These are phyloP conservation scores for Breviolum minutum DNA, from an alignment of 73 alveolate species.

Conservation along the genomic window DNA sequence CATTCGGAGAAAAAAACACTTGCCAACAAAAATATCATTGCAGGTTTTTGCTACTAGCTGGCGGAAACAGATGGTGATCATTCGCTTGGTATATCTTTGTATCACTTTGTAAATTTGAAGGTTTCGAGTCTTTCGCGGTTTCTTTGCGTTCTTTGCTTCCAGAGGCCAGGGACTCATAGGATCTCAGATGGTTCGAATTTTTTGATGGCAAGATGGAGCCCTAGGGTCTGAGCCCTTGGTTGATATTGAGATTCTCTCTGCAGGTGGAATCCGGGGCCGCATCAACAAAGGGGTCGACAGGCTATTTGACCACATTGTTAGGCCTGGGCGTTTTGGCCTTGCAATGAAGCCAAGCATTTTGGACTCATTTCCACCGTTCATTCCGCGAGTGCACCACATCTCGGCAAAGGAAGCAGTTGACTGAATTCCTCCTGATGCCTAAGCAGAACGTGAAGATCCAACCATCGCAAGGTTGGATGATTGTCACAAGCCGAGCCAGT, in stretches of 20 bases:
- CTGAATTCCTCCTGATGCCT: slow-evolving; percentile 76
- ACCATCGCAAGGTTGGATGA: slow-evolving; percentile 41
- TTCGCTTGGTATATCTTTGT: too few species aligned
- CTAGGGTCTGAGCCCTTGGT: too few species aligned
- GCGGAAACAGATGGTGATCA: too few species aligned
- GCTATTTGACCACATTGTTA: slow-evolving; percentile 75
- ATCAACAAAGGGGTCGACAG: slow-evolving; percentile 95
- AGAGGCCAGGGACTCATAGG: not conserved
- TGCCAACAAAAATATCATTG: too few species aligned
- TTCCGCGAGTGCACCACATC: not conserved
- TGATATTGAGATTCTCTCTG: not conserved
- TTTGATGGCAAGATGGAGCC: not conserved
- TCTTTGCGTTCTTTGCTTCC: slow-evolving; percentile 73
- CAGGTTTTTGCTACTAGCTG: too few species aligned
- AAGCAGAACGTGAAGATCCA: slow-evolving; percentile 57
- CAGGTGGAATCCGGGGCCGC: slow-evolving; percentile 94
- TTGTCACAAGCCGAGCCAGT: not conserved
- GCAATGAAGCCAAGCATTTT: not conserved
- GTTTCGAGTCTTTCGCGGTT: slow-evolving; percentile 85
- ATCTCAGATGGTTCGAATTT: too few species aligned
- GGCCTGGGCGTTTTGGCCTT: not conserved
- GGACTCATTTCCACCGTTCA: not conserved
- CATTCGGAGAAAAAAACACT: too few species aligned
- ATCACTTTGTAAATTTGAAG: not conserved
- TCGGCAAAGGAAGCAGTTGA: slow-evolving; percentile 52